phyloP scores from a whole-genome alignment of 73 alveolate species.

The Paramecium octaurelia region DNA sequence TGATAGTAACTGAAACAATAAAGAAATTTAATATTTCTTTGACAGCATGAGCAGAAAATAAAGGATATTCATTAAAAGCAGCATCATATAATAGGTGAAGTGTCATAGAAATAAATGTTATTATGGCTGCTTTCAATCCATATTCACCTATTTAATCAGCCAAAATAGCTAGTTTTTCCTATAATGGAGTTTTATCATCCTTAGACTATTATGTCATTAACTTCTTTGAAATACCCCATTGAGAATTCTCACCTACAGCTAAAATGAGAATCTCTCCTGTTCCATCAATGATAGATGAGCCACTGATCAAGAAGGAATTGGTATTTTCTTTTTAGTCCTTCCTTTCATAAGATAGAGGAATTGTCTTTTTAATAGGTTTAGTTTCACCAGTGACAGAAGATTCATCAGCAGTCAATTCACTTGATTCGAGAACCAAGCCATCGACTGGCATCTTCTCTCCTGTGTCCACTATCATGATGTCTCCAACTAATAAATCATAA shows the following conservation, averaged over 20 bases:
- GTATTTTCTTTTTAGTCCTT: conserved; percentile 50
- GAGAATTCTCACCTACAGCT: conserved; percentile 92
- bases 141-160: conserved; percentile 90
- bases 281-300: conserved; percentile 88
- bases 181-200: conserved; percentile 91
- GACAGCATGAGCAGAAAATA: conserved; percentile 72
- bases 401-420: conserved; percentile 87
- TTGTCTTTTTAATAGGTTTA: conserved; percentile 79
- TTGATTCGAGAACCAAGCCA: conserved; percentile 82
- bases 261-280: conserved; percentile 81
- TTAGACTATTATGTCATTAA: conserved; percentile 64
- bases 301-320: conserved; percentile 88
- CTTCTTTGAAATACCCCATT: conserved; percentile 77
- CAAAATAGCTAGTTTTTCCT: conserved; percentile 83
- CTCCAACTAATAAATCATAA: conserved; percentile 91
- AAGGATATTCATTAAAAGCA: conserved; percentile 61
- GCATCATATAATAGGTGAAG: conserved; percentile 68
- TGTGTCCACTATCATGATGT: conserved; percentile 76
- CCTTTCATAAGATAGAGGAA: conserved; percentile 60
- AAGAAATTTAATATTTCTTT: conserved; percentile 78
- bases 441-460: conserved; percentile 96
- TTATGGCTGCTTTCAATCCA: conserved; percentile 81
- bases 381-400: conserved; percentile 94
- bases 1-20: conserved; percentile 89
- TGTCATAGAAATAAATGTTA: conserved; percentile 81